phyloP scores from a whole-genome alignment of 2,329 filamentous ascomycete species.

The Hymenoscyphus salicellus region DNA sequence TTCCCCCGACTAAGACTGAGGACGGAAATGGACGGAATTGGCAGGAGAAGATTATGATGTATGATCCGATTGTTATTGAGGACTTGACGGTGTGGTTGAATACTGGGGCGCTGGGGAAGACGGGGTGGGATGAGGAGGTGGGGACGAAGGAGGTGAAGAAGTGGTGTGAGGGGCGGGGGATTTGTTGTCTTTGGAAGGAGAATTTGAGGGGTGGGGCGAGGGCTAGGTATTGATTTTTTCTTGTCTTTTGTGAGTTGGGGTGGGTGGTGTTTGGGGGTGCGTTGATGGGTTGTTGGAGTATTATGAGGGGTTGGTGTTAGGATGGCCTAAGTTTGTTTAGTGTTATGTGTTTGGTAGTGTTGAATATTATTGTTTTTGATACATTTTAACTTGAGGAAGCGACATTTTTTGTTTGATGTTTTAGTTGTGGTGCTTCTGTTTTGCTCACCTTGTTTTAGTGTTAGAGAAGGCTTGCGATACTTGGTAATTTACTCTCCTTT shows the following conservation, averaged over 20 bases:
- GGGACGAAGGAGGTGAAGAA: slow-evolving; percentile 66
- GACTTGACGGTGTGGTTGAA: slow-evolving; percentile 84
- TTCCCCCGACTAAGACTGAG: slow-evolving; percentile 45
- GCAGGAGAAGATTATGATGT: slow-evolving; percentile 91
- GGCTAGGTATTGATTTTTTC: slow-evolving; percentile 14
- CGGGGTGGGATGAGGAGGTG: slow-evolving; percentile 65
- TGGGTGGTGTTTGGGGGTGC: not conserved
- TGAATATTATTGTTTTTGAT: too few species aligned
- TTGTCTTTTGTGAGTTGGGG: not conserved
- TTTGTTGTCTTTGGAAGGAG: slow-evolving; percentile 73
- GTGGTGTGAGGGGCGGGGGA: slow-evolving; percentile 85
- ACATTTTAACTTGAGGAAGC: too few species aligned
- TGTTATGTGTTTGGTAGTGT: too few species aligned
- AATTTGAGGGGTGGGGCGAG: slow-evolving; percentile 31
- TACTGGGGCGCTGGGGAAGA: slow-evolving; percentile 58
- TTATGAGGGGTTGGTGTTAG: too few species aligned
- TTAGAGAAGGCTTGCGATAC: too few species aligned
- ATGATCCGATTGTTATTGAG: slow-evolving; percentile 85
- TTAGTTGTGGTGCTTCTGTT: too few species aligned
- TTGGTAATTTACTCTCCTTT: too few species aligned
- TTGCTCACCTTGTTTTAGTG: too few species aligned
- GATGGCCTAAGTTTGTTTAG: too few species aligned
- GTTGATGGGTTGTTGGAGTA: not conserved
- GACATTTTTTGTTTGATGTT: too few species aligned
- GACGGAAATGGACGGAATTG: slow-evolving; percentile 48